These are phyloP conservation scores for Prinsepia uniflora DNA, from an alignment of 306 rosid genomes.

Conservation along the genomic window DNA sequence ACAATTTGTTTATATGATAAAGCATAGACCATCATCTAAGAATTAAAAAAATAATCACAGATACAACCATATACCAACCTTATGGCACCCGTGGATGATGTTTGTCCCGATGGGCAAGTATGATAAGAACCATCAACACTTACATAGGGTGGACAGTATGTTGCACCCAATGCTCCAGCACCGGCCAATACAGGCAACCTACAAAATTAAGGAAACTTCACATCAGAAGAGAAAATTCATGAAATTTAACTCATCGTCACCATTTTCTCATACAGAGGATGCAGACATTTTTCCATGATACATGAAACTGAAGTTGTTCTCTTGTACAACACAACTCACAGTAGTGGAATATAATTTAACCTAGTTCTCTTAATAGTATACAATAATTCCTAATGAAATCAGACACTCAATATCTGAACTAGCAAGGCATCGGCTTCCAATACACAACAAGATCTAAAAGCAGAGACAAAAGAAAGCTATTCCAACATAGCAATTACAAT, in stretches of 20 bases:
- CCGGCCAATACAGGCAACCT: slow-evolving; percentile 97
- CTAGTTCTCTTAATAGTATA: not conserved
- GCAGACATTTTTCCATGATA: not conserved
- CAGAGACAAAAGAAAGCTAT: slow-evolving; percentile 1
- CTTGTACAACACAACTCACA: not conserved
- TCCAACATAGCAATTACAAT: not conserved
- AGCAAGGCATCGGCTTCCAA: not conserved
- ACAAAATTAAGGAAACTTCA: slow-evolving; percentile 7
- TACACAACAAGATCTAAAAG: not conserved
- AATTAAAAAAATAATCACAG: not conserved
- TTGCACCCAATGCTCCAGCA: slow-evolving; percentile 83
- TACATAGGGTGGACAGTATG: slow-evolving; percentile 80
- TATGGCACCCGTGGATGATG: slow-evolving; percentile 49
- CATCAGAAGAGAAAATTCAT: not conserved
- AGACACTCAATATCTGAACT: not conserved
- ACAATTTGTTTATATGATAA: not conserved
- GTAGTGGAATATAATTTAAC: not conserved
- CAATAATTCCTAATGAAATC: not conserved
- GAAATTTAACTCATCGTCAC: not conserved
- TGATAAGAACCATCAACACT: slow-evolving; percentile 75
- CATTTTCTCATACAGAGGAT: not conserved
- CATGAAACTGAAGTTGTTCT: not conserved
- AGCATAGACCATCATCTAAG: not conserved
- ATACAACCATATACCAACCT: slow-evolving; percentile 39
- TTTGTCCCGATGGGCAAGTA: slow-evolving; percentile 71